A percentile compares a stretch with the other conserved stretches of the same genome.
These are phyloP conservation scores for Verruconis gallopava DNA, from an alignment of 2,329 filamentous ascomycete genomes.

Conservation along the genomic window DNA sequence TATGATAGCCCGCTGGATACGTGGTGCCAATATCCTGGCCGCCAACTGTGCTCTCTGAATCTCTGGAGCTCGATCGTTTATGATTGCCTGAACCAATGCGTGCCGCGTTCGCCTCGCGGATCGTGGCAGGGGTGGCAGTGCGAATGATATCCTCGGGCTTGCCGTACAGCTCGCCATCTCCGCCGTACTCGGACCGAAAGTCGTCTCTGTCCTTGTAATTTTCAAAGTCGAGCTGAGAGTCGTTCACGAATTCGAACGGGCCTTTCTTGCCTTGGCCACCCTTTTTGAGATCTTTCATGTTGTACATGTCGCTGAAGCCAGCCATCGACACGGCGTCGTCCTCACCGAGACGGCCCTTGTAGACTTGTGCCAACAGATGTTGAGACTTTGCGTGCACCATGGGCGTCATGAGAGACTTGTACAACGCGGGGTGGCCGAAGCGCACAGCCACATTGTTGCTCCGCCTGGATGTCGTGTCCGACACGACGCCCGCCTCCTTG, in stretches of 20 bases:
- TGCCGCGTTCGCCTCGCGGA: constrained; percentile 13
- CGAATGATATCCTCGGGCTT: constrained; percentile 46
- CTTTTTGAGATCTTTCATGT: constrained; percentile 63
- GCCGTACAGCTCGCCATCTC: constrained; percentile 46
- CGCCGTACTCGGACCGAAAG: constrained; percentile 37
- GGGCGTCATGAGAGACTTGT: constrained; percentile 77
- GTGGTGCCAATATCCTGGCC: constrained; percentile 20
- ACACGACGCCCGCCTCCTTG: constrained; percentile 34
- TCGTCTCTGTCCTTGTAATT: constrained; percentile 67
- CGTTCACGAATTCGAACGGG: constrained; percentile 73
- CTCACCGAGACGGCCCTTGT: constrained; percentile 65
- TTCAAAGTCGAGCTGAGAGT: constrained; percentile 75
- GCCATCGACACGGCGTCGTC: constrained; percentile 46
- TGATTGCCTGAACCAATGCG: constrained; percentile 1
- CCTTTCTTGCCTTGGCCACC: constrained; percentile 42
- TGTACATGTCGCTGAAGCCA: constrained; percentile 72
- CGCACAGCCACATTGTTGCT: constrained; percentile 60
- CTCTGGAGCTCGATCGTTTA: constrained; percentile 12
- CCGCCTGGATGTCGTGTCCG: constrained; percentile 21
- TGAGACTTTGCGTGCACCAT: constrained; percentile 92
- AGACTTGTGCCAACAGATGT: constrained; percentile 73
- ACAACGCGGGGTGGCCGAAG: constrained; percentile 85
- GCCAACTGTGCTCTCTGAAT: constrained; percentile 15
- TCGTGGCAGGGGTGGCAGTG: constrained; percentile 27
- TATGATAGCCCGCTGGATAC: constrained; percentile 36